These are phyloP conservation scores for Leucaena leucocephala DNA, from an alignment of 306 rosid species.

Conservation along the genomic window DNA sequence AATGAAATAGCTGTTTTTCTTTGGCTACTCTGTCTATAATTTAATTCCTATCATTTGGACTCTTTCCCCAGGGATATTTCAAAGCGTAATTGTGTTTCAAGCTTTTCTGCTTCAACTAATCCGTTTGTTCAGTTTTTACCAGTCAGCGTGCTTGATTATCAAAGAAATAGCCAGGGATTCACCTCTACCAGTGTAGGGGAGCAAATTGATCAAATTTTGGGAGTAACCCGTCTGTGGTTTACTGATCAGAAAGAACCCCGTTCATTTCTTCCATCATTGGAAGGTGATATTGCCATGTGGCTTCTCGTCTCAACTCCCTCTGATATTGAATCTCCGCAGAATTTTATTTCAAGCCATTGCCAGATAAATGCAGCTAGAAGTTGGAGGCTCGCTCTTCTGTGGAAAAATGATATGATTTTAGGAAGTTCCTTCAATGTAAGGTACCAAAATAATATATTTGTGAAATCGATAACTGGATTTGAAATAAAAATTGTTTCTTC, in stretches of 20 bases:
- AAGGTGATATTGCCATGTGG: constrained; percentile 68
- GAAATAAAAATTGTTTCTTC: neutral
- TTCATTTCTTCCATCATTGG: constrained; percentile 42
- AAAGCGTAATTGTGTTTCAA: constrained; percentile 58
- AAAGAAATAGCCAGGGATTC: constrained; percentile 42
- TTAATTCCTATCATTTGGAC: constrained; percentile 31
- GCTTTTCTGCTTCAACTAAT: constrained; percentile 56
- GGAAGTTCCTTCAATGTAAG: constrained; percentile 78
- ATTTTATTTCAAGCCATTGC: constrained; percentile 41
- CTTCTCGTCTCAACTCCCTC: constrained; percentile 66
- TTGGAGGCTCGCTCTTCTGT: constrained; percentile 80
- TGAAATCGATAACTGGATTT: constrained; percentile 4
- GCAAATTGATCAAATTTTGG: constrained; percentile 51
- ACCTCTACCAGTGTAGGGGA: constrained; percentile 46
- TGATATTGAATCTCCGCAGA: constrained; percentile 43
- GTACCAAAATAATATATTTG: constrained; percentile 45
- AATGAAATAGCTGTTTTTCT: neutral
- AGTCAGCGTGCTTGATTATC: constrained; percentile 58
- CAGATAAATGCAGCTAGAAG: constrained; percentile 47
- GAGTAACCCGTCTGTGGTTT: constrained; percentile 53
- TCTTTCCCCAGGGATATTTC: constrained; percentile 71
- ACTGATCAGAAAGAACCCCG: constrained; percentile 41
- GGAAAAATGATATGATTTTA: constrained; percentile 55
- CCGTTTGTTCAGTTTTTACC: constrained; percentile 69
- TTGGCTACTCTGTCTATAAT: constrained; percentile 24